phyloP scores from a whole-genome alignment of 805 yeast species.

The Ogataea dorogensis region DNA sequence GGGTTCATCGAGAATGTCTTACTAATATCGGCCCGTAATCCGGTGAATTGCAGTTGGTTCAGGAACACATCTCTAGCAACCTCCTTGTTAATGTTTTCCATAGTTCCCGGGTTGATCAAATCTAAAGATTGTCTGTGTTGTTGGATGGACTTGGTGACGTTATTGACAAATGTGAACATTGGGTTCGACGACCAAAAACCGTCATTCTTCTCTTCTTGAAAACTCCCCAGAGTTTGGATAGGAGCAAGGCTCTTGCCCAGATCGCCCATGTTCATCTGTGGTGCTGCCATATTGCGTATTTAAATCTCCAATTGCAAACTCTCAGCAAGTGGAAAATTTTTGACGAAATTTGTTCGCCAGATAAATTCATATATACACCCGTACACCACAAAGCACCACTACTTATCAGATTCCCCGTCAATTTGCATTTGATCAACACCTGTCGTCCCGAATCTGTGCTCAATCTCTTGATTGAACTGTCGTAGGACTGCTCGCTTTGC shows the following conservation, averaged over 20 bases:
- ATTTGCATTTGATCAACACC: constrained; percentile 4
- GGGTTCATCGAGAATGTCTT: constrained; percentile 90
- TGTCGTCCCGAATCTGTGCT: constrained; percentile 4
- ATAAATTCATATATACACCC: constrained; percentile 1
- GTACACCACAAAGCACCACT: constrained; percentile 7
- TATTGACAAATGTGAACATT: constrained; percentile 72
- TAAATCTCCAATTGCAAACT: constrained; percentile 2
- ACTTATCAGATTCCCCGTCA: constrained; percentile 1
- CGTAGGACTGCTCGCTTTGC: constrained; percentile 28
- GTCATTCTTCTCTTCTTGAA: constrained; percentile 47
- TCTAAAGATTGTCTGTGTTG: constrained; percentile 81
- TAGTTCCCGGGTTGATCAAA: constrained; percentile 88
- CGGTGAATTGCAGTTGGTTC: constrained; percentile 87
- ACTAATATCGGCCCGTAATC: constrained; percentile 93
- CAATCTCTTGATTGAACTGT: constrained; percentile 23
- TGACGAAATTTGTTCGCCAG: constrained; percentile 8
- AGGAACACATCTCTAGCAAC: constrained; percentile 91
- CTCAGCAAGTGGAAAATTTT: constrained; percentile 13
- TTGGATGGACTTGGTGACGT: constrained; percentile 66
- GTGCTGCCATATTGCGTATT: constrained; percentile 29
- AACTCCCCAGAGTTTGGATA: constrained; percentile 53
- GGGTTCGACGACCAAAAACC: constrained; percentile 83
- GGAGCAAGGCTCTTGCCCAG: constrained; percentile 57
- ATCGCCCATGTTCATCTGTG: constrained; percentile 49
- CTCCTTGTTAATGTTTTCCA: constrained; percentile 91